A percentile compares a stretch with the other conserved stretches of the same genome.
These are phyloP conservation scores for Aspergillus piperis DNA, from an alignment of 2,329 filamentous ascomycete species.

Conservation along the genomic window DNA sequence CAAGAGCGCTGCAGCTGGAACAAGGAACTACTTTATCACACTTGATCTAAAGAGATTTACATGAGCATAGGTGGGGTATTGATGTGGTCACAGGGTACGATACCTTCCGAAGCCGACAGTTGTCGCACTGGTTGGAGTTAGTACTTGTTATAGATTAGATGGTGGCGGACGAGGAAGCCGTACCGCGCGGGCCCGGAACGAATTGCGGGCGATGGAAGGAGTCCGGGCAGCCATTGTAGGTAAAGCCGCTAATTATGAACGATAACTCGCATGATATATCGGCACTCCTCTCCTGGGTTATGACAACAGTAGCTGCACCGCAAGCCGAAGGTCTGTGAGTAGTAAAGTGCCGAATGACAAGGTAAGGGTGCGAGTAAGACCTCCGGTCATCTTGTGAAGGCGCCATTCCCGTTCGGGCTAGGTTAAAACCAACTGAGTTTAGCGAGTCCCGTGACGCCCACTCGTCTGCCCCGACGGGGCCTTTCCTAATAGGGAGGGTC, in stretches of 20 bases:
- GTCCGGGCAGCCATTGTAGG: slow-evolving; percentile 14
- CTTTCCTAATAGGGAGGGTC: neutral
- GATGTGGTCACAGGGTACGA: neutral
- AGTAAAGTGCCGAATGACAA: neutral
- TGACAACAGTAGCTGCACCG: neutral
- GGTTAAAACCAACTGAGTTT: neutral
- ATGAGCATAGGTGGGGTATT: neutral
- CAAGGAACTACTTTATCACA: slow-evolving; percentile 27
- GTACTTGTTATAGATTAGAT: neutral
- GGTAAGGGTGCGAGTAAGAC: neutral
- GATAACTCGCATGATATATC: neutral
- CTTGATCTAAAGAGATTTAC: slow-evolving; percentile 19
- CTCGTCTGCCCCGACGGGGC: neutral
- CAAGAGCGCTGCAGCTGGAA: slow-evolving; percentile 24
- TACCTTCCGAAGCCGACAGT: slow-evolving; percentile 32
- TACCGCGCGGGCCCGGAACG: slow-evolving; percentile 30
- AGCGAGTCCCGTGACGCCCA: neutral
- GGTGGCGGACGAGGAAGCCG: neutral
- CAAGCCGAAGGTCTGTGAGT: neutral
- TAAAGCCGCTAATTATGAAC: neutral
- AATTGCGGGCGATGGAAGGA: slow-evolving; percentile 14
- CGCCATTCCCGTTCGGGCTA: neutral
- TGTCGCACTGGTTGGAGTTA: slow-evolving; percentile 25
- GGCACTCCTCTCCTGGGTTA: neutral
- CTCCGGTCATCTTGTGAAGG: neutral